phyloP scores from a whole-genome alignment of 2,329 filamentous ascomycete genomes.

The Aspergillus uvarum region DNA sequence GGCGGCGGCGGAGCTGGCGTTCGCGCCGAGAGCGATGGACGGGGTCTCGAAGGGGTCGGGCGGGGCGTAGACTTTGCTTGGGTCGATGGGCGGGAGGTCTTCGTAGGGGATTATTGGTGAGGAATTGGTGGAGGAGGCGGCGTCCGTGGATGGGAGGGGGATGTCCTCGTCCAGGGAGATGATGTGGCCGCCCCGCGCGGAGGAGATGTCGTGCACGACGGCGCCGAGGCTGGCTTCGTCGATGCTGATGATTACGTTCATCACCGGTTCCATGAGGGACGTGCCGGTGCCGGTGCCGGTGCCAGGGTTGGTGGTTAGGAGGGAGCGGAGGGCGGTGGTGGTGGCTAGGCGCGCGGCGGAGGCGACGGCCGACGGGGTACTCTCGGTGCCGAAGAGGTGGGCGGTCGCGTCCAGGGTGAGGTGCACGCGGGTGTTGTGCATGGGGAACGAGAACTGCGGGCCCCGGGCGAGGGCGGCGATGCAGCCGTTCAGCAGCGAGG shows the following conservation, averaged over 20 bases:
- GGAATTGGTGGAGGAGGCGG: conserved; percentile 15
- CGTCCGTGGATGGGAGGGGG: conserved; percentile 30
- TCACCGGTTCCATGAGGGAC: conserved; percentile 85
- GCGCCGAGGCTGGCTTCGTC: conserved; percentile 77
- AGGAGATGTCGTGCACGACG: conserved; percentile 78
- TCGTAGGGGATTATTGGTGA: conserved; percentile 18
- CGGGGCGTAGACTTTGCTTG: conserved; percentile 77
- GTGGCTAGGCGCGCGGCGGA: conserved; percentile 69
- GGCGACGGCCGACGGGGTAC: conserved; percentile 65
- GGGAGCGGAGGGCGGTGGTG: conserved; percentile 65
- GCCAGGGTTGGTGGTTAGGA: conserved; percentile 33
- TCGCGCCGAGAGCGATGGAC: conserved; percentile 13
- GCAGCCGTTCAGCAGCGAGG: conserved; percentile 71
- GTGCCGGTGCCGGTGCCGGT: conserved; percentile 57
- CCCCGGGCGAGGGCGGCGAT: conserved; percentile 82
- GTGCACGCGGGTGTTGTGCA: conserved; percentile 72
- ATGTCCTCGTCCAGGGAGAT: conserved; percentile 64
- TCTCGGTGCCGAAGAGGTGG: conserved; percentile 67
- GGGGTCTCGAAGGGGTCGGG: conserved; percentile 69
- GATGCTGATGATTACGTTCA: conserved; percentile 83
- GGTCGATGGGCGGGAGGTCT: conserved; percentile 58
- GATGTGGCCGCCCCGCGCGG: conserved; percentile 70
- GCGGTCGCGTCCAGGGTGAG: conserved; percentile 65
- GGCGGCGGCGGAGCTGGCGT: conserved; percentile 9
- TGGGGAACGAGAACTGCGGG: conserved; percentile 73